Conservation (phyloP, 2,329 filamentous ascomycete species). For the Aspergillus alliaceus region DNA sequence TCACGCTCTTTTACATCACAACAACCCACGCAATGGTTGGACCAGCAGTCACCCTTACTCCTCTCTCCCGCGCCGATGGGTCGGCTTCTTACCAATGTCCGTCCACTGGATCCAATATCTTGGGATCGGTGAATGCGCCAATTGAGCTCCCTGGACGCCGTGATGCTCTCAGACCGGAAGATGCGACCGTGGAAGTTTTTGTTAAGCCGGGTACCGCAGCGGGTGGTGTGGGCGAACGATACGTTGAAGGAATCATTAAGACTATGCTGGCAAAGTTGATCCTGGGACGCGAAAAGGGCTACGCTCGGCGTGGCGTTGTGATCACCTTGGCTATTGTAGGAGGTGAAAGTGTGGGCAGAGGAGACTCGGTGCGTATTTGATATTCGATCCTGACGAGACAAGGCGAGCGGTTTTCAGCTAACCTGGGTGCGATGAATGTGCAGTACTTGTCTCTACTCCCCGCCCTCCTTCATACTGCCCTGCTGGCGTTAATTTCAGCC, state of each 20-base stretch:
- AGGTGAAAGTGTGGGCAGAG: conserved; percentile 34
- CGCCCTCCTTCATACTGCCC: conserved; percentile 74
- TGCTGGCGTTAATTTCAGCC: conserved; percentile 77
- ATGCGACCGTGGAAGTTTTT: conserved; percentile 86
- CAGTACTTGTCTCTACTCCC: conserved; percentile 80
- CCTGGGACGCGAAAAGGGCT: conserved; percentile 43
- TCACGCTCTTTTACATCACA: too few relatives aligned
- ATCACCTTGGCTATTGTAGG: conserved; percentile 44
- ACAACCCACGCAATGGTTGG: conserved; percentile 32
- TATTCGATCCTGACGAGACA: background rate
- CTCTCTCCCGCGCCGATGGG: conserved; percentile 39
- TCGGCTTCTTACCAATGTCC: conserved; percentile 44
- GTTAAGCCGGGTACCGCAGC: conserved; percentile 83
- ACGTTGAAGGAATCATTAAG: conserved; percentile 65
- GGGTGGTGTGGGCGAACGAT: conserved; percentile 78
- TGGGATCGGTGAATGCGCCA: conserved; percentile 87
- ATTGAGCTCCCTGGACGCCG: conserved; percentile 78
- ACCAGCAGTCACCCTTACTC: conserved; percentile 34
- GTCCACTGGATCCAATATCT: conserved; percentile 68
- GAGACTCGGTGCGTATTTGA: conserved; percentile 36
- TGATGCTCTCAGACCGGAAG: conserved; percentile 82
- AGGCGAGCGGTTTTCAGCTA: conserved; percentile 1
- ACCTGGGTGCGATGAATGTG: conserved; percentile 3
- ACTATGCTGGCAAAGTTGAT: conserved; percentile 39
- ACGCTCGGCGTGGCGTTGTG: conserved; percentile 44